Evolutionary conservation across 768 basidiomycete genomes (phyloP), one percentile per base, ranked within the genome.

Genomic region (Agaricus sinodeliciosus): DNA sequence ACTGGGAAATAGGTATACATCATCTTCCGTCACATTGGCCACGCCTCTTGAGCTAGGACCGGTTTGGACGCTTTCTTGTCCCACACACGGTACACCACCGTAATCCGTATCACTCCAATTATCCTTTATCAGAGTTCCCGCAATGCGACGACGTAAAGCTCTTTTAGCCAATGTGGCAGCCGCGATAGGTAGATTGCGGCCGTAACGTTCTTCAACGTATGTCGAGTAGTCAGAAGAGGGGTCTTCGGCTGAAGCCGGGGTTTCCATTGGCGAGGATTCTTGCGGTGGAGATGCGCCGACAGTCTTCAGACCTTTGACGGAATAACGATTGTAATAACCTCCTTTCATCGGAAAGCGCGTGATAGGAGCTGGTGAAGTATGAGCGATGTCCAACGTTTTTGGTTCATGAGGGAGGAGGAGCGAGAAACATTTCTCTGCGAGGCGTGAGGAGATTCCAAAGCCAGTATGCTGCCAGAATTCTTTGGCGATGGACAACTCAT

Each of bases 381-480:
- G 58, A 39, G 26, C n/a, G 3, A 57, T 52, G 9, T 48, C 39
- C 4, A 28, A 51, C 36, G 64, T 65, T 19, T 60, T 59, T 27
- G 63, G 36, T 28, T 72, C 71, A 26, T 78, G 77, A 0, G 82
- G 78, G 1, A 94, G 78, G 1, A 94, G 73, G 60, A 91, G 71
- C 26, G 82, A 73, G 40, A 98, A 73, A 63, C 89, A 93, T 53
- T 82, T 75, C 55, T 94, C 92, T 3, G 93, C 93, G 16, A 87
- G 69, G 6, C 95, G 84, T 55, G 90, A 93, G 3, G 89, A 92
- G 37, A 99, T 84, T 1, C 94, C 94, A 54, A 87, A 71, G 0
- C 95, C 95, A 0, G 87, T 83, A 65, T 97, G 95, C 59, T 97
- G 94, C 95, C 95, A 98, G 68, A 94, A 97, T 65, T 92, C 78